These are phyloP conservation scores for Penicillium sp. DNA, from an alignment of 2,329 filamentous ascomycete genomes.

Conservation along the genomic window DNA sequence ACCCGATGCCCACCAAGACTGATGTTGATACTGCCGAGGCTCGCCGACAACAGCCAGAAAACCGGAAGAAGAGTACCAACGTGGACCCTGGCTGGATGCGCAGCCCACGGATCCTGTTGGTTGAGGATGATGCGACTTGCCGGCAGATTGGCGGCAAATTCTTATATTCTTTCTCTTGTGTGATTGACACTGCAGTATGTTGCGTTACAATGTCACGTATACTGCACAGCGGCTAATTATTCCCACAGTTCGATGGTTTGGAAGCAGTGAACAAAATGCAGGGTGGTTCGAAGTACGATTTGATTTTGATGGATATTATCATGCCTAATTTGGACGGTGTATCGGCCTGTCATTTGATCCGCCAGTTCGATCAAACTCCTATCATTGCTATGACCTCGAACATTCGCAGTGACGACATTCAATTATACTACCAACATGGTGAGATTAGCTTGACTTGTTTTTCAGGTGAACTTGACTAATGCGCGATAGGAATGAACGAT, in stretches of 20 bases:
- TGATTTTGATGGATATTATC: slow-evolving; percentile 90
- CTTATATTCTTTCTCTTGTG: slow-evolving; percentile 63
- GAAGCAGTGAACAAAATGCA: slow-evolving; percentile 89
- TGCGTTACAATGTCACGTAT: background rate
- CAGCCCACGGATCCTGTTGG: slow-evolving; percentile 78
- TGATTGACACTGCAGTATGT: slow-evolving; percentile 64
- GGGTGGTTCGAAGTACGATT: slow-evolving; percentile 62
- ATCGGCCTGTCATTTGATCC: slow-evolving; percentile 88
- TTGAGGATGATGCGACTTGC: slow-evolving; percentile 76
- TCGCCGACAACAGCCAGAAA: slow-evolving; percentile 49
- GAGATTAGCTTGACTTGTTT: slow-evolving; percentile 26
- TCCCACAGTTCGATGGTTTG: slow-evolving; percentile 72
- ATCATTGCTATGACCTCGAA: slow-evolving; percentile 99
- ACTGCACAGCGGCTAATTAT: background rate
- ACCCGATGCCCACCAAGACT: slow-evolving; percentile 68
- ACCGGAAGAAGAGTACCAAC: slow-evolving; percentile 61
- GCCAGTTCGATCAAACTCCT: slow-evolving; percentile 78
- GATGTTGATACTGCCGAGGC: slow-evolving; percentile 52
- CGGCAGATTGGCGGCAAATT: slow-evolving; percentile 68
- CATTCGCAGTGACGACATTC: slow-evolving; percentile 92
- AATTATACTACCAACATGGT: slow-evolving; percentile 97
- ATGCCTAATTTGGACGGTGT: slow-evolving; percentile 97
- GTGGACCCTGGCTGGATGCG: slow-evolving; percentile 66
- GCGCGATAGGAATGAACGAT: slow-evolving; percentile 83
- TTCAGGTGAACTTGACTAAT: background rate